Base-by-base conservation (phyloP, 441 rosid species). In the Viola pubescens region DNA sequence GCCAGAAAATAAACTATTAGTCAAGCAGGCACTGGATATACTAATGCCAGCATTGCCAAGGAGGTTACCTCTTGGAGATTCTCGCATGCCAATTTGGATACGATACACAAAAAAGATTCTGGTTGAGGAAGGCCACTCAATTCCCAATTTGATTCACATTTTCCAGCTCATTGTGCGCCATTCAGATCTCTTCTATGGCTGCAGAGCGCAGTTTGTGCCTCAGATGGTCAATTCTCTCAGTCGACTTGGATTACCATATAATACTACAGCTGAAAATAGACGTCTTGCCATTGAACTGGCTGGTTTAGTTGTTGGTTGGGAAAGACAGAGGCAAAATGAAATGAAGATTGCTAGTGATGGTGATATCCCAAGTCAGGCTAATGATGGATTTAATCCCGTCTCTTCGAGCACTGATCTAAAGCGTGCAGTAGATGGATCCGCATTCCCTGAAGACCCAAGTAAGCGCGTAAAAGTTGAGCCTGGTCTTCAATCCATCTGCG, bases 141-240 rank as follows among this genome's bases (percentile, higher is more conserved):
- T 87, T 67, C 90, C 96, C 51, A 94, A 94, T 82, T 73, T 94
- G 80, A 91, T 94, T 78, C 99, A 94, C 75, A 94, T 94, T 73
- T 94, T 94, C 81, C 97, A 88, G 79, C 87, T 94, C 52, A 87
- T 94, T 78, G 96, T 89, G 48, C 94, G 98, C 38, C 98, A 91
- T 81, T 84, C 99, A 55, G 82, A 88, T 78, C 85, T 94, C 63
- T 94, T 94, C 73, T 94, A 94, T 72, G 79, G 95, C 75, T 87
- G 99, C 78, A 84, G 99, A 81, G 96, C 92, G 10, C 99, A 91
- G 66, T 94, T 94, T 80, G 99, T 94, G 48, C 97, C 99, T 76
- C 99, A 94, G 78, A 94, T 94, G 99, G 99, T 94, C 60, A 94
- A 91, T 81, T 91, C 99, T 70, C 91, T 94, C 50, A 94, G 99